These are phyloP conservation scores for Inonotus obliquus DNA, from an alignment of 1,284 basidiomycete genomes.

Conservation along the genomic window DNA sequence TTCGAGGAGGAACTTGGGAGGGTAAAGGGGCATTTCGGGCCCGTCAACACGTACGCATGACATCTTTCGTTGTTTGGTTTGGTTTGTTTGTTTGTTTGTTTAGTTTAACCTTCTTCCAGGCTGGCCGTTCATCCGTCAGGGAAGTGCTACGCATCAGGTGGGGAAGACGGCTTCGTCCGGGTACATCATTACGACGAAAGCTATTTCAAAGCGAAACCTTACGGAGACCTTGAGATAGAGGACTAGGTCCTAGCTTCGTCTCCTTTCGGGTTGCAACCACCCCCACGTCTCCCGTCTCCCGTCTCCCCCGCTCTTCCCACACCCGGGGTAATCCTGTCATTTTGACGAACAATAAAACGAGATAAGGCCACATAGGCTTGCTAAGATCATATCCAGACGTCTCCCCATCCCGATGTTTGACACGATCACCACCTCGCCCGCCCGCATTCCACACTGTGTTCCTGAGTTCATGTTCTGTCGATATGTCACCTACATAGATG, in stretches of 20 bases:
- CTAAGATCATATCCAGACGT: not conserved
- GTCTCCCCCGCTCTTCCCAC: not conserved
- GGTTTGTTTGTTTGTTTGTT: not conserved
- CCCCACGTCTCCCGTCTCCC: not conserved
- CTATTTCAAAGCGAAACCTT: conserved; percentile 86
- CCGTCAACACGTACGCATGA: conserved; percentile 84
- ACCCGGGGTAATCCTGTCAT: not conserved
- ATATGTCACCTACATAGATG: not conserved
- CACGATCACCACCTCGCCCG: not conserved
- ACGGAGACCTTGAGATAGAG: conserved; percentile 82
- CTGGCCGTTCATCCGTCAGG: conserved; percentile 92
- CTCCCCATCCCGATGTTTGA: not conserved
- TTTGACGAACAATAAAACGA: not conserved
- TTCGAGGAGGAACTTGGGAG: conserved; percentile 98
- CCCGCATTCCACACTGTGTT: not conserved
- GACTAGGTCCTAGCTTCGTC: not conserved
- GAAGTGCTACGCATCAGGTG: conserved; percentile 88
- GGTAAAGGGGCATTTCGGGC: conserved; percentile 96
- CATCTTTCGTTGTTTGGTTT: not conserved
- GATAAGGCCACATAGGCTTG: not conserved
- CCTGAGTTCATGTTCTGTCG: not conserved
- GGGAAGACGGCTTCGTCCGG: conserved; percentile 94
- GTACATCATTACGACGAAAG: conserved; percentile 91
- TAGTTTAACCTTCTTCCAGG: conserved; percentile 33
- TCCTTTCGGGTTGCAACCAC: not conserved